Percentiles rank a stretch among this genome's conserved stretches.
Conservation (phyloP, 2,329 filamentous ascomycete species). For the Fusarium duplospermum region DNA sequence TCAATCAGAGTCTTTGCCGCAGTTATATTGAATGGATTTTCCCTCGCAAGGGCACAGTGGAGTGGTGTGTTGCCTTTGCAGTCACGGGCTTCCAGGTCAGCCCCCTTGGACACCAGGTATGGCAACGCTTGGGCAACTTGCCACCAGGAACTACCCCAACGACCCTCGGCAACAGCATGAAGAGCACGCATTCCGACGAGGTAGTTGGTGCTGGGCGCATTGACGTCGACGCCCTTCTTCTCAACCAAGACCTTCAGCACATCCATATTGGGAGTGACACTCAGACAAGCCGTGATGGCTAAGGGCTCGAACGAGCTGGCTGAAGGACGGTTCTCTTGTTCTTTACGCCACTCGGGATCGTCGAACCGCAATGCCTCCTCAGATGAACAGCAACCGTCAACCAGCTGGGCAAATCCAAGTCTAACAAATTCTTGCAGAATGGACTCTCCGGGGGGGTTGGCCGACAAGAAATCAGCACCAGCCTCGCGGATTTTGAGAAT, state of each 20-base stretch:
- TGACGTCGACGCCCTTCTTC: slow-evolving; percentile 17
- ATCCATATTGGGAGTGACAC: slow-evolving; percentile 30
- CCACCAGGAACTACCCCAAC: slow-evolving; percentile 20
- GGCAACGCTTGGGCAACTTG: slow-evolving; percentile 28
- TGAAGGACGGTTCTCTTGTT: not conserved
- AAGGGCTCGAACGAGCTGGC: not conserved
- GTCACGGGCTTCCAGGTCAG: slow-evolving; percentile 18
- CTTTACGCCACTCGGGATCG: not conserved
- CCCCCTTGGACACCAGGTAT: slow-evolving; percentile 35
- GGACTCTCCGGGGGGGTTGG: not conserved
- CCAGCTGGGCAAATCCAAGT: slow-evolving; percentile 19
- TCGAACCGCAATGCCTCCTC: slow-evolving; percentile 13
- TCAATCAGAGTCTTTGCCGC: slow-evolving; percentile 5
- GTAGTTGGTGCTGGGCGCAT: not conserved
- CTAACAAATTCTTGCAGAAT: slow-evolving; percentile 15
- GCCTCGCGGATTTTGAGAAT: slow-evolving; percentile 10
- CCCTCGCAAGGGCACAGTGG: not conserved
- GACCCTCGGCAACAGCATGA: slow-evolving; percentile 12
- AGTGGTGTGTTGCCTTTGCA: slow-evolving; percentile 14
- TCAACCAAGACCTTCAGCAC: slow-evolving; percentile 30
- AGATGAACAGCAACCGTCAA: slow-evolving; percentile 21
- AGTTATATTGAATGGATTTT: not conserved
- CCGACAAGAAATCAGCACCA: slow-evolving; percentile 20
- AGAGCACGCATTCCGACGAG: slow-evolving; percentile 4
- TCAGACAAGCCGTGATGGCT: slow-evolving; percentile 11